Conservation (phyloP, 805 yeast species). For the Saturnispora sekii region DNA sequence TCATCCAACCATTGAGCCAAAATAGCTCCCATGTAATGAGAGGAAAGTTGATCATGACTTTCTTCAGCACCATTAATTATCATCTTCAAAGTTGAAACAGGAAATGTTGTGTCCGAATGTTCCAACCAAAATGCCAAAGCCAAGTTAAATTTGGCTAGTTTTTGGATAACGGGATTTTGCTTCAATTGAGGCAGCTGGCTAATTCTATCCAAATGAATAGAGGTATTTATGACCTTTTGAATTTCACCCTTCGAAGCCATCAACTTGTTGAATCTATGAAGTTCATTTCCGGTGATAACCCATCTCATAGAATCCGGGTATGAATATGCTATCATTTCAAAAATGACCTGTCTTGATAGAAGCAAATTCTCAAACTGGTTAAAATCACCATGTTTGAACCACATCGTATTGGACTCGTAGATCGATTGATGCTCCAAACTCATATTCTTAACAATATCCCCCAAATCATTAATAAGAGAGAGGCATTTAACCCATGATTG, state of each 20-base stretch:
- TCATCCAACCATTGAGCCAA: conserved; percentile 63
- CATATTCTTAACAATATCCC: conserved; percentile 13
- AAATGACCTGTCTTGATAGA: conserved; percentile 31
- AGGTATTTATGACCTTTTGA: conserved; percentile 44
- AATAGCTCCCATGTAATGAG: conserved; percentile 21
- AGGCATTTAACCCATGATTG: conserved; percentile 26
- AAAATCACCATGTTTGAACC: conserved; percentile 32
- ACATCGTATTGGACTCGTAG: conserved; percentile 19
- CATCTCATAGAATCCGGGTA: conserved; percentile 7
- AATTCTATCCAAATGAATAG: conserved; percentile 35
- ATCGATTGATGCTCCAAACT: conserved; percentile 1
- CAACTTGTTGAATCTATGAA: conserved; percentile 32
- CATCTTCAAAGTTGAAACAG: conserved; percentile 45
- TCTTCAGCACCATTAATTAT: conserved; percentile 14
- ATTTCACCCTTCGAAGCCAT: conserved; percentile 30
- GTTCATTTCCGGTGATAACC: conserved; percentile 28
- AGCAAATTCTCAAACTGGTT: conserved; percentile 34
- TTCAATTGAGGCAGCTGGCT: conserved; percentile 14
- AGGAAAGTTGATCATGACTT: background rate
- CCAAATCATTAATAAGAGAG: conserved; percentile 22
- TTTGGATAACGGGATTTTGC: conserved; percentile 8
- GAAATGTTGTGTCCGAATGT: conserved; percentile 39
- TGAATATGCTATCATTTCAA: conserved; percentile 20
- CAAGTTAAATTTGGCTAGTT: conserved; percentile 34
- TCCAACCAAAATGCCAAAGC: conserved; percentile 62